Evolutionary conservation across 2,329 filamentous ascomycete species (phyloP), one percentile per base, ranked within the genome.

Genomic region (Didymella glomerata): DNA sequence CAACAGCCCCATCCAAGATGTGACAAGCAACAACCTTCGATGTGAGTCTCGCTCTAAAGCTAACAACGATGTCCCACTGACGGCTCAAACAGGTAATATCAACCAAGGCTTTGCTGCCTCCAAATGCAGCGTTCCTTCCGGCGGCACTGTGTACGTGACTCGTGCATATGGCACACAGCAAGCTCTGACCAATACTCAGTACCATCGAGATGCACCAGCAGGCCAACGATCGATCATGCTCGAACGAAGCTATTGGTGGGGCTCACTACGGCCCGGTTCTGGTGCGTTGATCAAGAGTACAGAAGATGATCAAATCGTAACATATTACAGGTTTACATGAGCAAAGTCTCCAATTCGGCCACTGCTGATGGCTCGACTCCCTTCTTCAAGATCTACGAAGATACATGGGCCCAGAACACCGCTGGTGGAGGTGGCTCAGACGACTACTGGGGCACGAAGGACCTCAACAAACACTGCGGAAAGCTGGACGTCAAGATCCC

Each of bases 311-410:
- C 22, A 20, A 8, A 10, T 16, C 40, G 40, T 22, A 54, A 40
- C 10, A 3, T 9, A 2, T 11, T 16, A 13, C 18, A 59, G 56
- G 56, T 58, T 8, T 86, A 83, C 74, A 62, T 78, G 61, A 79
- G 78, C 57, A 73, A 72, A 53, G 79, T 77, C 30, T 82, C 82
- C 67, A 73, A 76, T 16, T 72, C 78, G 16, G 83, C 82, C 66
- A 80, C 82, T 62, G 84, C 84, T 27, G 81, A 81, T 60, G 79
- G 81, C 42, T 79, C 80, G 51, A 76, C 80, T 18, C 73, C 75
- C 49, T 86, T 84, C 82, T 86, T 86, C 81, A 86, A 86, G 79
- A 63, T 86, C 63, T 83, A 85, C 67, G 77, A 86, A 74, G 81
- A 81, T 69, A 79, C 81, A 2, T 81, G 80, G 72, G 84, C 79